Conservation (phyloP, 2,329 filamentous ascomycete genomes). For the Colletotrichum filicis region DNA sequence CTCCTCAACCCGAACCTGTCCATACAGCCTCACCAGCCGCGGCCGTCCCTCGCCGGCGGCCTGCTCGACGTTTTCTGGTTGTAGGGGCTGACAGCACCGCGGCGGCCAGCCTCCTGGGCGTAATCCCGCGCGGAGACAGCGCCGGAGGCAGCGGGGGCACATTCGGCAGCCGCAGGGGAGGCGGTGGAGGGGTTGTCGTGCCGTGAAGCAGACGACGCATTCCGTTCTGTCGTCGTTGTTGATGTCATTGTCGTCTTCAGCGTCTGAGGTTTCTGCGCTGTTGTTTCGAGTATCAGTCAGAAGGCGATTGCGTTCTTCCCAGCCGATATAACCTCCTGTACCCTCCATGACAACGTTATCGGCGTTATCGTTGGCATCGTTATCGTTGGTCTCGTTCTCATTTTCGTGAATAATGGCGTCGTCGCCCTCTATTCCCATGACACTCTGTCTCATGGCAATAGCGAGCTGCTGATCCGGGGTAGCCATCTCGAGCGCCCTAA, state of each 20-base stretch:
- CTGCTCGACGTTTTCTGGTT: slow-evolving; percentile 19
- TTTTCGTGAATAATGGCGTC: too few relatives aligned
- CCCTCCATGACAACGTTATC: neutral
- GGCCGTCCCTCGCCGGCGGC: slow-evolving; percentile 4
- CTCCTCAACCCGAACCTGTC: slow-evolving; percentile 24
- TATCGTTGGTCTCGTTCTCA: neutral
- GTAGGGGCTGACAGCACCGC: slow-evolving; percentile 32
- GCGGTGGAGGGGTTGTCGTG: neutral
- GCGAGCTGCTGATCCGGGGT: slow-evolving; percentile 15
- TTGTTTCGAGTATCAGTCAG: neutral
- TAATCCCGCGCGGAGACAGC: slow-evolving; percentile 30
- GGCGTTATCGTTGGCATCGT: neutral
- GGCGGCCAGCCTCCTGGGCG: slow-evolving; percentile 33
- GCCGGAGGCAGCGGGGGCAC: slow-evolving; percentile 32
- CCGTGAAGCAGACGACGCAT: slow-evolving; percentile 21
- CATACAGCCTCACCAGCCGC: slow-evolving; percentile 21
- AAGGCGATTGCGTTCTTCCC: slow-evolving; percentile 29
- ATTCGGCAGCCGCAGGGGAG: slow-evolving; percentile 34
- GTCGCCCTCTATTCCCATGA: too few relatives aligned
- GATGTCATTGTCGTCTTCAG: neutral
- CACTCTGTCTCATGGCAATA: slow-evolving; percentile 22
- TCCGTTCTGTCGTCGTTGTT: neutral
- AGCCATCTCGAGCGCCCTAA: slow-evolving; percentile 15
- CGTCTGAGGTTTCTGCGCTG: neutral
- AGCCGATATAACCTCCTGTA: slow-evolving; percentile 3